Evolutionary conservation across 2,329 filamentous ascomycete species (phyloP), one percentile per base, ranked within the genome.

Genomic region (Fusarium sp.): DNA sequence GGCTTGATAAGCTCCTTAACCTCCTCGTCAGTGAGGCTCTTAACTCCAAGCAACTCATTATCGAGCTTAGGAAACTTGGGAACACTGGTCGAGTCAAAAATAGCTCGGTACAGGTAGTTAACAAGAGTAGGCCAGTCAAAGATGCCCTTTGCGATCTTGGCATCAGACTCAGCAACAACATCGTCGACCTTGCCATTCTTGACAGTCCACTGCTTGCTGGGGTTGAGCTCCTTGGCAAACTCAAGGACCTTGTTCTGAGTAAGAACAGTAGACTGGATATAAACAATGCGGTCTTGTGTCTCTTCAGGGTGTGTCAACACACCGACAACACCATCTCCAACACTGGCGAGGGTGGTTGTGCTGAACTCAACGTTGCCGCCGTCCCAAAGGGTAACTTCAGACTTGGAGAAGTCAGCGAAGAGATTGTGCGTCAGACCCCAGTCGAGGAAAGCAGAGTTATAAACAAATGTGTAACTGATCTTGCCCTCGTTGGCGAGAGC

Each of bases 401-500:
- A 77, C 2, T 79, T 75, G 1, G 41, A 10, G n/a, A 60, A 69
- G 58, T 86, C 79, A 3, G 87, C 50, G 8, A 87, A 48, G 69
- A 89, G 84, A 4, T 77, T 77, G 2, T 76, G 42, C 64, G 75
- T 37, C 8, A 84, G 47, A 10, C 81, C 82, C 87, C 85, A 90
- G 74, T 91, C 89, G 58, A 91, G 83, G 77, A 91, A 91, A 0
- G 80, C 76, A 0, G 85, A 85, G 54, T 81, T 87, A 24, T 84
- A 79, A 4, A 91, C 75, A 20, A 80, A 79, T 0, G 86, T 89
- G 80, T 89, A 91, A 16, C 83, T 80, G 79, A 90, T 74, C 35
- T 75, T 62, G 48, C 79, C 75, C 39, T 80, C 76, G 70, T 79
- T 76, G 6, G 81, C 75, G 44, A 81, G 78, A 70, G 81, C 79